Percentiles rank a stretch among this genome's conserved stretches.
Conservation (phyloP, 805 yeast species). For the Candida mattraensis region DNA sequence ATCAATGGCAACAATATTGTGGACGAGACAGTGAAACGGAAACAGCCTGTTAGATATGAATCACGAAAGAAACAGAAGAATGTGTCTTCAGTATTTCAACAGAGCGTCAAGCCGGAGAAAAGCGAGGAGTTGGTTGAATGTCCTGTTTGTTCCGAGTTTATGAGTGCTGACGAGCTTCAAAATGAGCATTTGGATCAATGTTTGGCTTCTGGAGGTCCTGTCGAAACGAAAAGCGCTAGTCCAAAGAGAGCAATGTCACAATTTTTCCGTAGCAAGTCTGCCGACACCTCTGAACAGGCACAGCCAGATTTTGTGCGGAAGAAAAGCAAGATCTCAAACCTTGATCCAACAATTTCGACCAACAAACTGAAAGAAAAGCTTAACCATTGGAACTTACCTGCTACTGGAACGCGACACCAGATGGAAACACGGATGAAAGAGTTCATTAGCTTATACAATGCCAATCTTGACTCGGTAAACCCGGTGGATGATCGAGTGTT, state of each 20-base stretch:
- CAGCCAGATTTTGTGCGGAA: constrained; percentile 22
- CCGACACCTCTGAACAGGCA: constrained; percentile 19
- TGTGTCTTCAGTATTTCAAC: background rate
- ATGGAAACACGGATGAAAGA: constrained; percentile 74
- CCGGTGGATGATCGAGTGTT: constrained; percentile 62
- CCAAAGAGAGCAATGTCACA: constrained; percentile 15
- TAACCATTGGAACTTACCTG: constrained; percentile 51
- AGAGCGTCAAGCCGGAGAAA: constrained; percentile 3
- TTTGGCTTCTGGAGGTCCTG: constrained; percentile 29
- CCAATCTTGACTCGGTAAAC: constrained; percentile 69
- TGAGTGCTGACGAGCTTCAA: constrained; percentile 58
- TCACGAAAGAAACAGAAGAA: constrained; percentile 17
- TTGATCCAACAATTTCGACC: constrained; percentile 61
- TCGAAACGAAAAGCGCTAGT: constrained; percentile 24
- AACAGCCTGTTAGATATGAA: constrained; percentile 10
- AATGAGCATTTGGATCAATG: constrained; percentile 64
- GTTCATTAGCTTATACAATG: constrained; percentile 74
- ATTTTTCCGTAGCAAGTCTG: constrained; percentile 13
- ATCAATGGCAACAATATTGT: constrained; percentile 12
- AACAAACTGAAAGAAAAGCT: constrained; percentile 63
- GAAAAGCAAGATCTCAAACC: constrained; percentile 50
- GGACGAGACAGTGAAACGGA: constrained; percentile 29
- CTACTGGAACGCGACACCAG: constrained; percentile 60
- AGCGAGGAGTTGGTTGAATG: constrained; percentile 47
- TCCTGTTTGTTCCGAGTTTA: constrained; percentile 61